Percentiles rank a stretch among this genome's conserved stretches.
Evolutionary conservation across 495 filamentous ascomycete species (phyloP).

Genomic region (Margaritispora aquatica): DNA sequence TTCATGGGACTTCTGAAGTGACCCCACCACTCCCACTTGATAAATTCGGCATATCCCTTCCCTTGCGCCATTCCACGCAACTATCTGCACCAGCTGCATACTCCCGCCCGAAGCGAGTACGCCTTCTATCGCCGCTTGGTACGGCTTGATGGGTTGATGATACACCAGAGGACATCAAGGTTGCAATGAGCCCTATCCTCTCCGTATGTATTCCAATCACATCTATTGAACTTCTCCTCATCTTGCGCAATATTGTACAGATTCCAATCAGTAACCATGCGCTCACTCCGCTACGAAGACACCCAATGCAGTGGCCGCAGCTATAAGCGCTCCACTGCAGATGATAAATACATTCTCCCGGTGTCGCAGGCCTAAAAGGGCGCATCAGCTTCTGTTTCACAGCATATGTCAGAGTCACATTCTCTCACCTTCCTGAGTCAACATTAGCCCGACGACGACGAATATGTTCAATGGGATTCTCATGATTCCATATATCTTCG

Average conservation of each 20-base stretch:
- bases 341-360: conserved; percentile 11
- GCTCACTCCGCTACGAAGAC: conserved; percentile 1
- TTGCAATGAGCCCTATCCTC: too few relatives aligned
- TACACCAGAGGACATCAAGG: conserved; percentile 5
- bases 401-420: neutral
- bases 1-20: neutral
- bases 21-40: too few relatives aligned
- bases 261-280: neutral
- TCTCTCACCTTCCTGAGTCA: conserved; percentile 34
- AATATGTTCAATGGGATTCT: conserved; percentile 49
- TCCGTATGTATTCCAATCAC: too few relatives aligned
- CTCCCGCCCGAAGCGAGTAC: neutral
- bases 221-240: neutral
- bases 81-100: neutral
- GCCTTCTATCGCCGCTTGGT: neutral
- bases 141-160: too few relatives aligned
- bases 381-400: neutral
- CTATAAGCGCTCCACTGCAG: conserved; percentile 1
- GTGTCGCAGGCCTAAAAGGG: conserved; percentile 1
- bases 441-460: conserved; percentile 40
- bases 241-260: too few relatives aligned
- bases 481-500: conserved; percentile 45
- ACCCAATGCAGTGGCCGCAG: conserved; percentile 1
- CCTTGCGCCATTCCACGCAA: neutral
- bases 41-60: neutral